These are phyloP conservation scores for Porodaedalea pini DNA, from an alignment of 1,284 basidiomycete genomes.

Conservation along the genomic window DNA sequence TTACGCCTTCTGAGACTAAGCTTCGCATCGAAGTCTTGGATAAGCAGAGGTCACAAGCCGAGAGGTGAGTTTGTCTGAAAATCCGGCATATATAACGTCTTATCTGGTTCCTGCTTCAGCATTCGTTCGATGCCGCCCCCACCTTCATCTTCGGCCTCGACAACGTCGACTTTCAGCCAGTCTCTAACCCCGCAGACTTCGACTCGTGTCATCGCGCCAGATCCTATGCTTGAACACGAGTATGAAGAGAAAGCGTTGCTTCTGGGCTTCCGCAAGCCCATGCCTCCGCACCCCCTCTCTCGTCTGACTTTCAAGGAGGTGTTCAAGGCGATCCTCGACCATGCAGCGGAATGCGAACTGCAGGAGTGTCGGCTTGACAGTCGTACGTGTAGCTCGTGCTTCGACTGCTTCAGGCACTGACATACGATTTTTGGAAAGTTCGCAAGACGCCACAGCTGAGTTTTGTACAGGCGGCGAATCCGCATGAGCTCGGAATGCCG, in stretches of 20 bases:
- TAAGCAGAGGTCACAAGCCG: slow-evolving; percentile 5
- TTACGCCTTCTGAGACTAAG: slow-evolving; percentile 14
- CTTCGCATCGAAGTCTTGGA: slow-evolving; percentile 14
- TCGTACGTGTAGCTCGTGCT: slow-evolving; percentile 3
- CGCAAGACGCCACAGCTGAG: neutral
- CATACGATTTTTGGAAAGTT: neutral
- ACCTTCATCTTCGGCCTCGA: neutral
- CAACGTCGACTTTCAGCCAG: neutral
- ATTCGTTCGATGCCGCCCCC: neutral
- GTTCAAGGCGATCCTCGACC: slow-evolving; percentile 10
- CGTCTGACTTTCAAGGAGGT: slow-evolving; percentile 6
- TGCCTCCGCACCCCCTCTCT: slow-evolving; percentile 4
- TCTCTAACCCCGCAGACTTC: neutral
- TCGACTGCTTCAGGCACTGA: neutral
- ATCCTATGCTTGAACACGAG: slow-evolving; percentile 6
- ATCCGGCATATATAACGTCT: neutral
- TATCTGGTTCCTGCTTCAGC: neutral
- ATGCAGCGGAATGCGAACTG: slow-evolving; percentile 13
- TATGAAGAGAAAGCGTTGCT: slow-evolving; percentile 15
- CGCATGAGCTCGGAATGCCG: neutral
- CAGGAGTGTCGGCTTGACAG: slow-evolving; percentile 17
- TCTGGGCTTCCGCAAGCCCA: slow-evolving; percentile 11
- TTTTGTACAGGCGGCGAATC: neutral
- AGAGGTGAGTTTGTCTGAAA: neutral
- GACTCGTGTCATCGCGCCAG: neutral